phyloP scores from a whole-genome alignment of 2,329 filamentous ascomycete species.

The Aspergillus caelatus region DNA sequence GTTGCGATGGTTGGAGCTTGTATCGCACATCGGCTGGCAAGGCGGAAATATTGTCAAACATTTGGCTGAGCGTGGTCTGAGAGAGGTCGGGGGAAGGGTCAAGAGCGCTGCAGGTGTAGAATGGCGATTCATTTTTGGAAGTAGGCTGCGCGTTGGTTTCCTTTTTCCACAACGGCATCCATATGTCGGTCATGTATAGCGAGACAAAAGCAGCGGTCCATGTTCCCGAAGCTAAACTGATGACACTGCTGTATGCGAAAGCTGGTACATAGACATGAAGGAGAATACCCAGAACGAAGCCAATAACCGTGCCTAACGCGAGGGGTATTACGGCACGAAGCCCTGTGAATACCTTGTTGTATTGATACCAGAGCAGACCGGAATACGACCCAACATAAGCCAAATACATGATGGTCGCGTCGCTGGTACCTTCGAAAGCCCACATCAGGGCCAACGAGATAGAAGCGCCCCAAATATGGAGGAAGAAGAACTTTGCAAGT shows the following conservation, averaged over 20 bases:
- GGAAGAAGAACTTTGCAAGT: constrained; percentile 52
- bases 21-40: constrained; percentile 49
- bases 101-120: constrained; percentile 49
- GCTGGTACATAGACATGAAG: constrained; percentile 41
- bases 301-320: constrained; percentile 48
- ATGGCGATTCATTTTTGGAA: constrained; percentile 22
- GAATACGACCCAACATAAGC: constrained; percentile 53
- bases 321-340: constrained; percentile 53
- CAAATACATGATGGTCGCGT: constrained; percentile 53
- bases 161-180: constrained; percentile 43
- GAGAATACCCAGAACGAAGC: constrained; percentile 51
- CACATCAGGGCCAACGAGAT: constrained; percentile 55
- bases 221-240: constrained; percentile 52
- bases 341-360: constrained; percentile 55
- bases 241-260: constrained; percentile 51
- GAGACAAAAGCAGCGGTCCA: constrained; percentile 58
- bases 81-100: constrained; percentile 51
- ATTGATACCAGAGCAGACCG: constrained; percentile 48
- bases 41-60: constrained; percentile 46
- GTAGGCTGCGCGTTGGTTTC: background rate
- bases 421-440: constrained; percentile 49
- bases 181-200: constrained; percentile 52
- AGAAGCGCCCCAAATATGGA: constrained; percentile 57
- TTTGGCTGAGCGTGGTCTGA: constrained; percentile 52
- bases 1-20: constrained; percentile 41